Base-by-base conservation (phyloP, 2,329 filamentous ascomycete genomes). In the Clonostachys rhizophaga region DNA sequence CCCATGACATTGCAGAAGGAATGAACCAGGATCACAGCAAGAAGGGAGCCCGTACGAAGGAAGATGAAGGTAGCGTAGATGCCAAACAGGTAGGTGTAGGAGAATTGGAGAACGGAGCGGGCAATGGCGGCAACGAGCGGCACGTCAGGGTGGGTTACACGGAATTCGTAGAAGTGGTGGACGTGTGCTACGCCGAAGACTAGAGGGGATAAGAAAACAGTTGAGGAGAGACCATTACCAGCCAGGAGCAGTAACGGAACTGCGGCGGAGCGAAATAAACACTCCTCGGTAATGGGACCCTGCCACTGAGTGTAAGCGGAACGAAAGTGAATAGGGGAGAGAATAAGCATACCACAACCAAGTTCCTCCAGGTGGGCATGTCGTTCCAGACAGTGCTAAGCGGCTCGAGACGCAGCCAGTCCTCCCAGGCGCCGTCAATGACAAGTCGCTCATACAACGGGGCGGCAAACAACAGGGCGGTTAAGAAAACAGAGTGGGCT, bases 131-230 rank as follows among this genome's bases (percentile, higher is more conserved):
- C 74, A 1, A 75, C 54, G 12, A 84, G 60, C 1, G 88, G 79
- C 2, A 86, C 83, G 52, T 81, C 74, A 9, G 89, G 89, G 57
- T 95, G 83, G 2, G 87, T 89, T 48, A 95, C 74, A 48, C 87
- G 80, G 67, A 95, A 96, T 69, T 97, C 94, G 71, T 96, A 95
- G 64, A 95, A 90, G 69, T 99, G 94, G 68, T 99, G 92, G 43
- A 95, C 68, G 68, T 99, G 94, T 8, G 94, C 91, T 41, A 96
- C 83, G 45, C 92, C 92, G 62, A 97, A 97, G 64, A 96, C 86
- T 11, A 96, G 71, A 7, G 92, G 92, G 2, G 89, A 89, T 11
- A 89, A 70, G 68, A 95, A 90, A 59, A 95, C 80, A 53, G 89
- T 90, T 39, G 71, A 71, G 4, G 59, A 53, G 30, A 74, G 58